A percentile compares a stretch with the other conserved stretches of the same genome.
phyloP scores from a whole-genome alignment of 805 yeast species.

The Ogataea wickerhamii region DNA sequence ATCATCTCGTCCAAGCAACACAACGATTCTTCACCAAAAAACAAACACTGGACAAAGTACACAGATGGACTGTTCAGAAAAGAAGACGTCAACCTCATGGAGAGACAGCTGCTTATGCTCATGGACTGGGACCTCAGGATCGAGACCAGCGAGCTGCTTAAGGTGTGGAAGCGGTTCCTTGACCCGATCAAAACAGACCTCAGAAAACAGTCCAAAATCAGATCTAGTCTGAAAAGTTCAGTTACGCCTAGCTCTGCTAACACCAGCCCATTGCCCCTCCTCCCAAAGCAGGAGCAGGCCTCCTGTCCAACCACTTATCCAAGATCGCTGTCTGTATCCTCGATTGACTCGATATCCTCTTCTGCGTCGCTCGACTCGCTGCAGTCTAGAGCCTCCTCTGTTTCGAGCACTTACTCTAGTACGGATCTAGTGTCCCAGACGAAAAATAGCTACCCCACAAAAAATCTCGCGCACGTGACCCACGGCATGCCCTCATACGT shows the following conservation, averaged over 20 bases:
- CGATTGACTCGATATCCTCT: constrained; percentile 20
- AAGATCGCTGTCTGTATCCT: constrained; percentile 30
- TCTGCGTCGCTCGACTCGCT: constrained; percentile 18
- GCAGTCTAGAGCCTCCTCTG: constrained; percentile 32
- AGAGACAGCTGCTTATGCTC: constrained; percentile 65
- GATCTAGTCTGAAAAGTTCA: constrained; percentile 28
- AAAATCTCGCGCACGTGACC: not conserved
- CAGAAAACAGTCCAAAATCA: constrained; percentile 30
- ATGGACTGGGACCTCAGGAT: constrained; percentile 67
- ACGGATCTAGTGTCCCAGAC: not conserved
- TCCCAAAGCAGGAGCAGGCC: constrained; percentile 10
- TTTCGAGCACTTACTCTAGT: constrained; percentile 21
- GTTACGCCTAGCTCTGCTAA: constrained; percentile 30
- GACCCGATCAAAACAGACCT: constrained; percentile 45
- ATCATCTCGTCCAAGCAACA: constrained; percentile 70
- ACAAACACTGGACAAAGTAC: constrained; percentile 74
- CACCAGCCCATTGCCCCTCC: constrained; percentile 19
- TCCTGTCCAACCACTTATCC: constrained; percentile 18
- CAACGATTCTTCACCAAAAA: constrained; percentile 76
- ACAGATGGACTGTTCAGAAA: constrained; percentile 68
- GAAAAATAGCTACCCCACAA: constrained; percentile 8
- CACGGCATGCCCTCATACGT: constrained; percentile 1
- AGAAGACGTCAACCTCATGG: constrained; percentile 76
- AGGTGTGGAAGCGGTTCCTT: constrained; percentile 42
- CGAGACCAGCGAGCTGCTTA: constrained; percentile 40